Base-by-base conservation (phyloP, 768 basidiomycete species). In the Serendipita sp. region DNA sequence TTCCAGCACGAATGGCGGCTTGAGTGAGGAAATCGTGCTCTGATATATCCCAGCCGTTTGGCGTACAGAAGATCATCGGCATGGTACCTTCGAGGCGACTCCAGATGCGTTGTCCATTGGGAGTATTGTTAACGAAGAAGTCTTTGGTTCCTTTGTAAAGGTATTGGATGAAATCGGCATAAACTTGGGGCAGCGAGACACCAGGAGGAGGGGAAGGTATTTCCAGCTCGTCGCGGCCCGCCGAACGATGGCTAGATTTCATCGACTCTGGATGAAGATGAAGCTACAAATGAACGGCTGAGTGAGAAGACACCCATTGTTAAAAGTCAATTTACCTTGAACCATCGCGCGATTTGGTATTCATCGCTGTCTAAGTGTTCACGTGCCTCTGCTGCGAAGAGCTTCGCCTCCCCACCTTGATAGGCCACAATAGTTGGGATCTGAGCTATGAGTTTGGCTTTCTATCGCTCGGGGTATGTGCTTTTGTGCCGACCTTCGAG, bases 41-140 rank as follows among this genome's bases (percentile, higher is more conserved):
- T 1, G 9, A 14, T 2, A 33, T 2, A 30, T 53, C 62, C 62
- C 62, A 63, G 3, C 62, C 62, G 50, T 63, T 63, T 24, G 62
- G 62, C 1, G 30, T 53, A 20, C 45, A 48, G 14, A 63, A 33
- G 3, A 63, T 24, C 31, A 63, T 24, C 3, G n/a, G 31, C 7
- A 63, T 14, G 20, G 5, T 3, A 33, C 7, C 3, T 0, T 16
- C 17, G 9, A 63, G 62, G 33, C 62, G 62, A 2, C 2, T 22
- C 62, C 62, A 63, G 5, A 63, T 3, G n/a, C 5, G 41, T 50
- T 41, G 42, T 44, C 62, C 62, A n/a, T 63, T 53, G 20, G 53
- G 53, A 2, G 53, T 58, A 28, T 34, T 58, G 11, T 31, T 33
- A 24, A 58, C 28, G 53, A 58, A 58, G 3, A 30, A 58, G 20